These are phyloP conservation scores for Terana coerulea DNA, from an alignment of 768 basidiomycete genomes.

Conservation along the genomic window DNA sequence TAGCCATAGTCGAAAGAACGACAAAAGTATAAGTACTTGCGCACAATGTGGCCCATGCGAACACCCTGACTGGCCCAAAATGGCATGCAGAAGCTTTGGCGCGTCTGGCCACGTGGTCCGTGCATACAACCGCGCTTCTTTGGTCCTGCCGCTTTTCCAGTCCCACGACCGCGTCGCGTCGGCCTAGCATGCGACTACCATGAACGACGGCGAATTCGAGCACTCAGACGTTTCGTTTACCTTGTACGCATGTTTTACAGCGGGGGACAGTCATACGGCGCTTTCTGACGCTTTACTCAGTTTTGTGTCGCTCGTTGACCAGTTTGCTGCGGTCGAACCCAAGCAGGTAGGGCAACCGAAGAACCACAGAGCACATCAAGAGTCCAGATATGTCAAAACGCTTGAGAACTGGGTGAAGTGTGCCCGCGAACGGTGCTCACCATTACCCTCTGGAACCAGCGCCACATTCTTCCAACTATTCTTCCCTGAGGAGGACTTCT, in stretches of 20 bases:
- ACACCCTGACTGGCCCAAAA: too few relatives aligned
- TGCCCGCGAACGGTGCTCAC: slow-evolving; percentile 15
- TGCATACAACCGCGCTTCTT: too few relatives aligned
- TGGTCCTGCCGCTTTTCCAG: too few relatives aligned
- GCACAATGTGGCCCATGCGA: too few relatives aligned
- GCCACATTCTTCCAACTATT: slow-evolving; percentile 65
- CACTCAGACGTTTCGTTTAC: neutral
- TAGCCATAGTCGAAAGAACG: too few relatives aligned
- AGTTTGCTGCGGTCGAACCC: slow-evolving; percentile 3
- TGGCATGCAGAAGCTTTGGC: slow-evolving; percentile 1
- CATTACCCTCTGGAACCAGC: slow-evolving; percentile 39
- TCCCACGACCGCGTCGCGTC: too few relatives aligned
- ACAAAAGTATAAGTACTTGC: too few relatives aligned
- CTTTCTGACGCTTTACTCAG: neutral
- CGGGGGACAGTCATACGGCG: neutral
- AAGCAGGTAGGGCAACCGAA: neutral
- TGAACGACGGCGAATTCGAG: neutral
- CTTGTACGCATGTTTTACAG: neutral
- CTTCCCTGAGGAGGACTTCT: slow-evolving; percentile 79
- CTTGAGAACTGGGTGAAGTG: slow-evolving; percentile 18
- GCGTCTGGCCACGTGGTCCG: neutral
- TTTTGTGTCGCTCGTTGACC: slow-evolving; percentile 7
- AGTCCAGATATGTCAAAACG: neutral
- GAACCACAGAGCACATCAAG: neutral
- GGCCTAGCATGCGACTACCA: neutral